Base-by-base conservation (phyloP, 768 basidiomycete genomes). In the Hortiboletus campestris region DNA sequence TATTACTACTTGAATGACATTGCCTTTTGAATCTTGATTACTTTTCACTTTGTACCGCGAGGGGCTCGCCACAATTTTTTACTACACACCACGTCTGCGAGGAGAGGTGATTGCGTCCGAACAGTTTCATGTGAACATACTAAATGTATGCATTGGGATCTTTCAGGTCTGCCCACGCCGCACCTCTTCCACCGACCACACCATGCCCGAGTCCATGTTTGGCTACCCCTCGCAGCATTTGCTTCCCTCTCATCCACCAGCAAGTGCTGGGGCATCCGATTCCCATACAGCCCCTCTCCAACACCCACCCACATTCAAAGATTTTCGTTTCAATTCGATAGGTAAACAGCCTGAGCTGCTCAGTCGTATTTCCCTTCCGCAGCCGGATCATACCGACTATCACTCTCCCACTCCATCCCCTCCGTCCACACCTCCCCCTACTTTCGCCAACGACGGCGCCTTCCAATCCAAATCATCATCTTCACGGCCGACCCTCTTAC, bases 271-370 rank as follows among this genome's bases (percentile, higher is more conserved):
- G 11, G 16, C 22, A 19, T 31, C 57, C 31, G 48, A 48, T 22
- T 46, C 56, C 9, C 41, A 49, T n/a, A 6, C 49, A 19, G 19
- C 56, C 55, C 52, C 71, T 59, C 51, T 66, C 13, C 53, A 51
- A 13, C 20, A 34, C 1, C 47, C 62, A 19, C 62, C 32, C 22
- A 59, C 58, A 41, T 76, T 82, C 52, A 58, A 74, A n/a, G 64
- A 72, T 50, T 75, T 85, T 63, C 73, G 71, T 28, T 86, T 85
- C 64, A 67, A 59, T 12, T 76, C 68, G 5, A 86, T 87, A 39
- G 84, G 84, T 29, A 77, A 81, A 62, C 68, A 72, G 55, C 83
- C 84, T 0, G 69, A 73, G 14, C 70, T 86, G 19, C 73, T 86
- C 28, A 76, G 74, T 57, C 80, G 85, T 22, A 72, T 86, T 35